phyloP scores from a whole-genome alignment of 129 eudicot genomes.

The Flaveria bidentis region DNA sequence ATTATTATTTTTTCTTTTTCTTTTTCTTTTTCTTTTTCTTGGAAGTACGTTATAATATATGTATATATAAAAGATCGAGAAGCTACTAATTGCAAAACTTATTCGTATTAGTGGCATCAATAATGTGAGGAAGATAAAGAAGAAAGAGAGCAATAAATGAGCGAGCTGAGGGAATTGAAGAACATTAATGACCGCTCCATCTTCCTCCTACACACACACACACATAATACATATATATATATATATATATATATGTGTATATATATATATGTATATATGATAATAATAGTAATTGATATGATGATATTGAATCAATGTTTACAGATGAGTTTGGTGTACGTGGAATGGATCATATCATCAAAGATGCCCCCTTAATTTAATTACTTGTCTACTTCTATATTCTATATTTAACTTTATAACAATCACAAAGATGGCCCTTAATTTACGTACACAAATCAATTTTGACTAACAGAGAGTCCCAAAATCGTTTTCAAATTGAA shows the following conservation, averaged over 20 bases:
- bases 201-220: slow-evolving; percentile 36
- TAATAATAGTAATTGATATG: background rate
- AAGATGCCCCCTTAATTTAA: too few species aligned
- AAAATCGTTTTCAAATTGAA: too few species aligned
- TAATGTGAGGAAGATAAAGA: slow-evolving; percentile 36
- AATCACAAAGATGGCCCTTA: too few species aligned
- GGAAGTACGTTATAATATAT: background rate
- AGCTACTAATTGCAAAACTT: slow-evolving; percentile 2
- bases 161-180: background rate
- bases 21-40: background rate
- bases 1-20: background rate
- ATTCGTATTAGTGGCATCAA: slow-evolving; percentile 30
- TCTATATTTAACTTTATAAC: too few species aligned
- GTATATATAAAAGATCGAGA: background rate
- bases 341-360: slow-evolving; percentile 10
- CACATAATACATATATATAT: too few species aligned
- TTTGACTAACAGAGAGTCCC: too few species aligned
- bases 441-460: too few species aligned
- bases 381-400: too few species aligned
- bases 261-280: too few species aligned
- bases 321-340: slow-evolving; percentile 30
- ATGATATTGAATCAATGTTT: slow-evolving; percentile 28
- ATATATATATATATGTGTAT: too few species aligned
- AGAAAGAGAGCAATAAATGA: slow-evolving; percentile 35
- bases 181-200: slow-evolving; percentile 36